A percentile compares a stretch with the other conserved stretches of the same genome.
phyloP scores from a whole-genome alignment of 768 basidiomycete genomes.

The Termitomyces sp. region DNA sequence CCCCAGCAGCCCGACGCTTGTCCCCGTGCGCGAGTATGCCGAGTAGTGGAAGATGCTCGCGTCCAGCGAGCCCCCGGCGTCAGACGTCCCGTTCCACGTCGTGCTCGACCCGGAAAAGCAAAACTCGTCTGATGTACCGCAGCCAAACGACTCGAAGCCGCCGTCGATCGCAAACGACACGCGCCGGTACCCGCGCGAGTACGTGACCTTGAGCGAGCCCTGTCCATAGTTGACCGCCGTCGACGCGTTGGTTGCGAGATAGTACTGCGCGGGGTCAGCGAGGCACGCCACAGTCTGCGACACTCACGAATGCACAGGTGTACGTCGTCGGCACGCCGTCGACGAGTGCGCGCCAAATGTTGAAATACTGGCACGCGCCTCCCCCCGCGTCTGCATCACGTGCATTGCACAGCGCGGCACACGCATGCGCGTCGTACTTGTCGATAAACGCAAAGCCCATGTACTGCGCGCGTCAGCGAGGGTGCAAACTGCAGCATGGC shows the following conservation, averaged over 20 bases:
- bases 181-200: slow-evolving; percentile 42
- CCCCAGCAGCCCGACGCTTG: slow-evolving; percentile 36
- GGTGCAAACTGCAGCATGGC: not conserved
- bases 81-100: slow-evolving; percentile 35
- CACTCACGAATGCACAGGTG: slow-evolving; percentile 42
- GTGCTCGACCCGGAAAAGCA: slow-evolving; percentile 31
- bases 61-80: slow-evolving; percentile 30
- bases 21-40: slow-evolving; percentile 34
- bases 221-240: slow-evolving; percentile 44
- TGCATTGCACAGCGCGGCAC: slow-evolving; percentile 37
- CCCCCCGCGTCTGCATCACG: slow-evolving; percentile 35
- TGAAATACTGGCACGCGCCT: slow-evolving; percentile 46
- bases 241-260: slow-evolving; percentile 33
- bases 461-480: slow-evolving; percentile 28
- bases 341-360: slow-evolving; percentile 48
- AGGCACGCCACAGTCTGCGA: too few relatives aligned
- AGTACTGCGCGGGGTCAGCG: slow-evolving; percentile 28
- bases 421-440: slow-evolving; percentile 40
- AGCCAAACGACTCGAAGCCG: slow-evolving; percentile 30
- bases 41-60: slow-evolving; percentile 39
- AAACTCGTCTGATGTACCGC: slow-evolving; percentile 20
- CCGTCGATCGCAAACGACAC: slow-evolving; percentile 33
- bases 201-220: slow-evolving; percentile 38
- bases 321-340: slow-evolving; percentile 41
- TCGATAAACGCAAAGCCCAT: slow-evolving; percentile 48